phyloP scores from a whole-genome alignment of 2,329 filamentous ascomycete species.

The Gaeumannomyces tritici region DNA sequence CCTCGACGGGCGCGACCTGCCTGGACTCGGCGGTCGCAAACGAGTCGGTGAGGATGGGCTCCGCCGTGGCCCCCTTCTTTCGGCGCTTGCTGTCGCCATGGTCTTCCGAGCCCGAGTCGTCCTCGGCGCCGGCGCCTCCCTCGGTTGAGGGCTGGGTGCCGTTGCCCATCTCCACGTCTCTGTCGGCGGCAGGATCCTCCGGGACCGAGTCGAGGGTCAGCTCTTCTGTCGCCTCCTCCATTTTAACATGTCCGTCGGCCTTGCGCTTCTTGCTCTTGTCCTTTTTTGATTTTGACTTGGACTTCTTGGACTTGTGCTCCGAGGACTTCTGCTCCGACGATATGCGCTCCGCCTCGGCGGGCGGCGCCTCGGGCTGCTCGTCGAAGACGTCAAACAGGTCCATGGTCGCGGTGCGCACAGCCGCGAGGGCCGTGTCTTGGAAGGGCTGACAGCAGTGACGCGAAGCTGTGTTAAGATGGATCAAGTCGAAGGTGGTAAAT shows the following conservation, averaged over 20 bases:
- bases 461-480: neutral
- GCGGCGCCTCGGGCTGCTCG: conserved; percentile 42
- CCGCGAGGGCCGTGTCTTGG: neutral
- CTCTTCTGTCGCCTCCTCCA: neutral
- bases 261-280: conserved; percentile 77
- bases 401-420: conserved; percentile 30
- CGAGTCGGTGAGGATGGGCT: conserved; percentile 80
- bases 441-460: neutral
- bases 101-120: conserved; percentile 24
- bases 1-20: conserved; percentile 74
- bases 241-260: conserved; percentile 53
- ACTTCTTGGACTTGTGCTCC: conserved; percentile 19
- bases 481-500: neutral
- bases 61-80: conserved; percentile 53
- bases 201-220: neutral
- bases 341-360: neutral
- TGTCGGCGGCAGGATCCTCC: neutral
- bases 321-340: neutral
- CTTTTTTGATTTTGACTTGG: conserved; percentile 35
- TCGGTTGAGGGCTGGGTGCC: conserved; percentile 13
- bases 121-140: conserved; percentile 15
- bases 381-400: conserved; percentile 80
- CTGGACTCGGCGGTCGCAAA: conserved; percentile 93
- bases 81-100: conserved; percentile 49
- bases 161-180: conserved; percentile 32